These are phyloP conservation scores for Phytophthora sp. DNA, from an alignment of 352 stramenopile species.

Conservation along the genomic window DNA sequence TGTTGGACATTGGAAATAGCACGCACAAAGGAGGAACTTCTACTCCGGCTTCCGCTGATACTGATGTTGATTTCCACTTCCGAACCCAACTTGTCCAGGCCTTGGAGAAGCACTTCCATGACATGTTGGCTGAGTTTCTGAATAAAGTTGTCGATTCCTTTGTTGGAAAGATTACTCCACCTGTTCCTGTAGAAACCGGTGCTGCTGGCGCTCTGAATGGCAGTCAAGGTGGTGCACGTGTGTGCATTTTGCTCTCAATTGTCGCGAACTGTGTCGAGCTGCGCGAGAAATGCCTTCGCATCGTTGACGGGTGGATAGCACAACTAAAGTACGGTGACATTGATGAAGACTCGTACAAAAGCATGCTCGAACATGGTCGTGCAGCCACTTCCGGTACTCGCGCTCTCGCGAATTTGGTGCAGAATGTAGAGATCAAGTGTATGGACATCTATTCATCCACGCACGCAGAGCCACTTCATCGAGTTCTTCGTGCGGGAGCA, in stretches of 20 bases:
- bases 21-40: background rate
- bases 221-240: conserved; percentile 36
- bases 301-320: conserved; percentile 53
- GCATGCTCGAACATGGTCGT: conserved; percentile 24
- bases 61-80: conserved; percentile 29
- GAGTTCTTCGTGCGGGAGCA: conserved; percentile 52
- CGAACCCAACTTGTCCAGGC: conserved; percentile 35
- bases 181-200: conserved; percentile 37
- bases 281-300: conserved; percentile 56
- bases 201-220: conserved; percentile 24
- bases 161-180: conserved; percentile 39
- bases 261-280: conserved; percentile 78
- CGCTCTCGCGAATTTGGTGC: conserved; percentile 43
- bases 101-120: conserved; percentile 50
- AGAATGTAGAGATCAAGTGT: conserved; percentile 60
- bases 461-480: conserved; percentile 52
- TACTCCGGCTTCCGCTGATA: background rate
- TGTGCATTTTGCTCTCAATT: conserved; percentile 70
- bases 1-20: conserved; percentile 39
- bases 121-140: conserved; percentile 61
- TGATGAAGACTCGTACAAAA: conserved; percentile 17
- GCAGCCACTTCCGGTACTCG: conserved; percentile 27
- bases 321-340: conserved; percentile 40
- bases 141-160: conserved; percentile 56
- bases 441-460: conserved; percentile 67